Percentiles rank a stretch among this genome's conserved stretches.
phyloP scores from a whole-genome alignment of 441 rosid genomes.

The Croton setiger region DNA sequence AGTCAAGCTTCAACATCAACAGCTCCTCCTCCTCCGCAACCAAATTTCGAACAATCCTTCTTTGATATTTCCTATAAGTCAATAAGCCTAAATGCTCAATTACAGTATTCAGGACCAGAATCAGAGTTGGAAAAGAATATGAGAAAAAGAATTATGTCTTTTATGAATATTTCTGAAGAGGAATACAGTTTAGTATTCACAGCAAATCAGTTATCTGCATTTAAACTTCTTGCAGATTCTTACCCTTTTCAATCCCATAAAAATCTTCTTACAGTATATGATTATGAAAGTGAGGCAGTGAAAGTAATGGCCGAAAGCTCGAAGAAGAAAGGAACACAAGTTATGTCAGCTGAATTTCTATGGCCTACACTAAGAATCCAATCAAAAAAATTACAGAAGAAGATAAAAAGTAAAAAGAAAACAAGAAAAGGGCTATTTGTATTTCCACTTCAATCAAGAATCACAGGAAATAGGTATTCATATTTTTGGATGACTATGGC shows the following conservation, averaged over 20 bases:
- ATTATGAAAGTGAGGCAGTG: conserved; percentile 70
- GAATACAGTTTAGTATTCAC: conserved; percentile 71
- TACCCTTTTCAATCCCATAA: conserved; percentile 58
- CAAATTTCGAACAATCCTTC: conserved; percentile 28
- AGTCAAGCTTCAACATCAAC: conserved; percentile 24
- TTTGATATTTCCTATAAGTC: conserved; percentile 52
- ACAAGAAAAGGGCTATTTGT: conserved; percentile 63
- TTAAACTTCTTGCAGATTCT: conserved; percentile 69
- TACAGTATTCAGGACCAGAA: conserved; percentile 45
- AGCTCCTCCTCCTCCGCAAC: conserved; percentile 24
- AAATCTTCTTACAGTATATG: conserved; percentile 73
- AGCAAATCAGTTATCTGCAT: conserved; percentile 73
- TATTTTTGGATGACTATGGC: conserved; percentile 84
- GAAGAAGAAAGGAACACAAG: conserved; percentile 54
- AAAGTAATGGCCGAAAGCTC: conserved; percentile 50
- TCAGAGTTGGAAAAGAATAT: conserved; percentile 42
- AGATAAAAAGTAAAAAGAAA: conserved; percentile 31
- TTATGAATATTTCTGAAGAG: conserved; percentile 68
- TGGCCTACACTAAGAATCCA: conserved; percentile 66
- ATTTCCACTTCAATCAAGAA: conserved; percentile 78
- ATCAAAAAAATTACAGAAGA: conserved; percentile 49
- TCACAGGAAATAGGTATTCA: conserved; percentile 74
- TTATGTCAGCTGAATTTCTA: conserved; percentile 58
- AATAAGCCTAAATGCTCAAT: conserved; percentile 42
- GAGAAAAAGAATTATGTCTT: conserved; percentile 55